Percentiles rank a stretch among this genome's conserved stretches.
Conservation (phyloP, 2,329 filamentous ascomycete genomes). For the Alternaria triticina region DNA sequence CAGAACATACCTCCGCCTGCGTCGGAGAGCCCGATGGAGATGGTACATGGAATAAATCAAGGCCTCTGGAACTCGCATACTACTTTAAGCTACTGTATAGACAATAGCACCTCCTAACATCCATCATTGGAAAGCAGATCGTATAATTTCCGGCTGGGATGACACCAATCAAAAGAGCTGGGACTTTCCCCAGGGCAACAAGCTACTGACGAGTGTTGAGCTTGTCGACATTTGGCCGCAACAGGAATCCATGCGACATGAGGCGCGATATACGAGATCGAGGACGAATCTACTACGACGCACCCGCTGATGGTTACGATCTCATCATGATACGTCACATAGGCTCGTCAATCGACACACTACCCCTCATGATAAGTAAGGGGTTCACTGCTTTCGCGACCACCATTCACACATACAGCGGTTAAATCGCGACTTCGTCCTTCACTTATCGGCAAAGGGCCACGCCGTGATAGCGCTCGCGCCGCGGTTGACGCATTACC, state of each 20-base stretch:
- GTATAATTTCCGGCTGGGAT: neutral
- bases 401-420: neutral
- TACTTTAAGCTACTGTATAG: neutral
- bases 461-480: neutral
- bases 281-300: rapidly evolving
- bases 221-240: neutral
- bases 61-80: rapidly evolving
- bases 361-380: neutral
- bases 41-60: neutral
- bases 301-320: neutral
- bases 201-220: neutral
- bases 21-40: neutral
- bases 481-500: neutral
- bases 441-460: neutral
- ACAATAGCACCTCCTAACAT: rapidly evolving
- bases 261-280: neutral
- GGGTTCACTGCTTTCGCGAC: neutral
- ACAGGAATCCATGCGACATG: rapidly evolving
- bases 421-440: neutral
- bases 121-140: rapidly evolving
- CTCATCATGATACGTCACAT: neutral
- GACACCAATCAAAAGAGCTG: neutral
- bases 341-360: neutral
- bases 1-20: neutral
- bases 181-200: neutral